Conservation (phyloP, 805 yeast species). For the Priceomyces haplophilus region DNA sequence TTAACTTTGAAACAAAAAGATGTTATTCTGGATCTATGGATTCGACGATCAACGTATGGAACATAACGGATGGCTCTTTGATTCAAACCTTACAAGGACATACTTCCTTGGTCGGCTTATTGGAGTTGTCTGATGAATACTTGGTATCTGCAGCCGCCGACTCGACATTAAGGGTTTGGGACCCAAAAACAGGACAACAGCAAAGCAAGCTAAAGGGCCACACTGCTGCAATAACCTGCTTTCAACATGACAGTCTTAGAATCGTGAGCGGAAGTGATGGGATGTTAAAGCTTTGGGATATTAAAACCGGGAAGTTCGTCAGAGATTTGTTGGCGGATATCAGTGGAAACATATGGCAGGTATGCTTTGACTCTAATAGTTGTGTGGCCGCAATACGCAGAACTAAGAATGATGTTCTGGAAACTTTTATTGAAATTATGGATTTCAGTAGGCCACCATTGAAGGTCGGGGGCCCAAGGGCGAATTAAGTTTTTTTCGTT, state of each 20-base stretch:
- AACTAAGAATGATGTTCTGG: slow-evolving; percentile 46
- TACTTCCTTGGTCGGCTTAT: slow-evolving; percentile 81
- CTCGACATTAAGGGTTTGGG: slow-evolving; percentile 88
- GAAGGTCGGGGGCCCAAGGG: neutral
- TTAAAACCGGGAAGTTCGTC: slow-evolving; percentile 70
- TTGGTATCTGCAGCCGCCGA: slow-evolving; percentile 96
- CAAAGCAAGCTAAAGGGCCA: slow-evolving; percentile 75
- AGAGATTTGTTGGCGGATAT: slow-evolving; percentile 71
- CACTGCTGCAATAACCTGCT: slow-evolving; percentile 85
- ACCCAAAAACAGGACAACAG: slow-evolving; percentile 71
- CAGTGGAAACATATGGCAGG: slow-evolving; percentile 92
- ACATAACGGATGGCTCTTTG: slow-evolving; percentile 69
- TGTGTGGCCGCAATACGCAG: slow-evolving; percentile 90
- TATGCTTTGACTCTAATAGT: slow-evolving; percentile 74
- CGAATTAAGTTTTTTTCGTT: neutral
- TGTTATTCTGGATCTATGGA: slow-evolving; percentile 94
- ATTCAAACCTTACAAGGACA: slow-evolving; percentile 79
- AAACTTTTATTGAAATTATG: slow-evolving; percentile 77
- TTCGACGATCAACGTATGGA: slow-evolving; percentile 86
- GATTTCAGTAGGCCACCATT: slow-evolving; percentile 59
- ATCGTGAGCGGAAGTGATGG: slow-evolving; percentile 88
- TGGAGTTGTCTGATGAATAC: slow-evolving; percentile 70
- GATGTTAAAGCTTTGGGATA: slow-evolving; percentile 84
- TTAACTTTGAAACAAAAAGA: slow-evolving; percentile 70
- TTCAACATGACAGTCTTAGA: slow-evolving; percentile 80